Evolutionary conservation across 2,329 filamentous ascomycete genomes (phyloP).

Genomic region (Talaromyces sp.): DNA sequence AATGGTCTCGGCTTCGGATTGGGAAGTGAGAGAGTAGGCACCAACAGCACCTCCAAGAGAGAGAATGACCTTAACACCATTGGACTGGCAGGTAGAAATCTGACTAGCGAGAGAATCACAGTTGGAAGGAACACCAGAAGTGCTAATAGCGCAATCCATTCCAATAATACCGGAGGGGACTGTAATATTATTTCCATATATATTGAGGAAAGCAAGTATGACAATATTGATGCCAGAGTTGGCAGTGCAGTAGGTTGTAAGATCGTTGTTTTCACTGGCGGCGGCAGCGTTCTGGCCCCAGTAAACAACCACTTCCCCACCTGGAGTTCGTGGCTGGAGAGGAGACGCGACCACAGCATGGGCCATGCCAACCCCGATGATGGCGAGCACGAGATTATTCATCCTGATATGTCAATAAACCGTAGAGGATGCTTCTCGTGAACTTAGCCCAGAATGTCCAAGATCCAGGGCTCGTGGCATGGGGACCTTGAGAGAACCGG

Average conservation of each 20-base stretch:
- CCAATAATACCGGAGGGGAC: conserved; percentile 15
- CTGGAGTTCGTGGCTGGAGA: too few relatives aligned
- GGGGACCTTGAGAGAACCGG: too few relatives aligned
- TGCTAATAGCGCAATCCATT: conserved; percentile 12
- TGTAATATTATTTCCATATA: conserved; percentile 28
- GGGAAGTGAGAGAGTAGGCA: conserved; percentile 34
- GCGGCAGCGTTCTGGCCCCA: conserved; percentile 16
- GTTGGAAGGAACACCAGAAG: conserved; percentile 15
- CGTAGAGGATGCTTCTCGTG: too few relatives aligned
- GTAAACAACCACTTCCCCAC: conserved; percentile 16
- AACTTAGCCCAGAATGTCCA: too few relatives aligned
- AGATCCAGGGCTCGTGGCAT: too few relatives aligned
- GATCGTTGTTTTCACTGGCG: conserved; percentile 16
- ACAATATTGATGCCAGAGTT: conserved; percentile 43
- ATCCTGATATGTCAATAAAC: too few relatives aligned
- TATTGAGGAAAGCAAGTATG: conserved; percentile 44
- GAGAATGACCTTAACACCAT: conserved; percentile 47
- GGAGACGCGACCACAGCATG: too few relatives aligned
- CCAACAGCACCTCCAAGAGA: conserved; percentile 45
- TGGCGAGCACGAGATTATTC: too few relatives aligned
- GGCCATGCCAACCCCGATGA: too few relatives aligned
- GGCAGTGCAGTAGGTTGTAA: conserved; percentile 36
- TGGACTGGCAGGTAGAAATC: conserved; percentile 44
- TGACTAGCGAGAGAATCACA: conserved; percentile 41
- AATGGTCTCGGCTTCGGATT: conserved; percentile 41